Base-by-base conservation (phyloP, 2,329 filamentous ascomycete species). In the Fragosphaeria purpurea region DNA sequence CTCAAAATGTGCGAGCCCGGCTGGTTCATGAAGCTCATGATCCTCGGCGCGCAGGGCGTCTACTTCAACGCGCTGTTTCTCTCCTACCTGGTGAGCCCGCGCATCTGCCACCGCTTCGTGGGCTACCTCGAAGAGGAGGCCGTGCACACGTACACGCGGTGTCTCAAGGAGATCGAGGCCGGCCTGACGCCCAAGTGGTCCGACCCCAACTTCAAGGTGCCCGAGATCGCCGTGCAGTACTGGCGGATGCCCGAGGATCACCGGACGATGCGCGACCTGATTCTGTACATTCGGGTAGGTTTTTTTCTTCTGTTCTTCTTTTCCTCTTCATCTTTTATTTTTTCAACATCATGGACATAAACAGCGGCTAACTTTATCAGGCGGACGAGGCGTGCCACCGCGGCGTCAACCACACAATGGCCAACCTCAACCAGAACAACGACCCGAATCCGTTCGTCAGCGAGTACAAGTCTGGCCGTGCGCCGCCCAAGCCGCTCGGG, bases 111-210 rank as follows among this genome's bases (percentile, higher is more conserved):
- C 67, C 85, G 93, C 43, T 97, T 98, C 66, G 90, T 97, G 48
- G 93, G 90, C 2, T 97, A 97, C 60, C 80, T 98, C 10, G 93
- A 98, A 67, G 93, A 98, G 66, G 93, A 98, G 67, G 93, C 93
- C 7, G 91, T 97, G 1, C 79, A 95, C 62, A 98, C 93, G 0
- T 98, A 98, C 71, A 93, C 88, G 0, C 82, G 89, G 46, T 87
- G 88, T 54, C 86, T 97, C 60, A 74, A 82, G 57, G 93, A 97
- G 62, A 78, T 98, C 31, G 90, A 97, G 52, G 75, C 77, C 3
- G 91, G 91, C n/a, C 78, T 80, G 52, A 71, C 96, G 11, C 89
- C 90, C 1, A 81, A 81, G 59, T 98, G 93, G 90, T 73, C 79
- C 32, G 74, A 80, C 54, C 68, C 71, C 1, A 77, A 82, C 7